Evolutionary conservation across 1,284 basidiomycete species (phyloP), one percentile per base, ranked within the genome.

Genomic region (Phaffia rhodozyma): DNA sequence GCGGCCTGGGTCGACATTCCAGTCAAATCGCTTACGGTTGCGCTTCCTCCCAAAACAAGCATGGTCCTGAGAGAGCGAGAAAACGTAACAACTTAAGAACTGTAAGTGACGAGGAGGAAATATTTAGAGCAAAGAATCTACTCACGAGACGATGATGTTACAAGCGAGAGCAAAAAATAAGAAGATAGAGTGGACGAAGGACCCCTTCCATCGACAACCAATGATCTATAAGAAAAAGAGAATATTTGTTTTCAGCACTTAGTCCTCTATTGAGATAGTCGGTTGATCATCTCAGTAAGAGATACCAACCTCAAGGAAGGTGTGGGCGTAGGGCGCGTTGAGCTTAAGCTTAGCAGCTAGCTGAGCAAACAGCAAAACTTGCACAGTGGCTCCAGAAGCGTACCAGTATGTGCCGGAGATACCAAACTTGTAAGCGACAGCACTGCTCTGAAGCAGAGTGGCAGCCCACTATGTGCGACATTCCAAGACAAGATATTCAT

Each of bases 1-100:
- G 86, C 86, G 3, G 87, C 88, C 63, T 86, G 79, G n/a, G 85
- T 86, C 71, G 79, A 82, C 85, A 90, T 89, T 0, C 87, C 87
- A 0, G 90, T 91, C 54, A 94, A 76, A 60, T 83, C 83, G 7
- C 83, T 84, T 25, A 91, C 86, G 0, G 87, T 89, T 0, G 87
- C 87, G 0, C 83, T 83, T 0, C 87, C 88, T 21, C 88, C 88
- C 60, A 85, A 78, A 48, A 81, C 78, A 21, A 82, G 73, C 68
- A 75, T 75, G n/a, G 57, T 53, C 23, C 38, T 43, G 13, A 38
- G 25, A n/a, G 52, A 58, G 23, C 66, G 62, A n/a, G 38, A 52
- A 25, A 30, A 55, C 34, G 68, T 48, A 34, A 57, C 60, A 67
- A 54, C 68, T 64, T 32, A 71, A 68, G 23, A 66, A 32, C 34